Evolutionary conservation across 1,284 basidiomycete genomes (phyloP).

Genomic region (Earliella scabrosa): DNA sequence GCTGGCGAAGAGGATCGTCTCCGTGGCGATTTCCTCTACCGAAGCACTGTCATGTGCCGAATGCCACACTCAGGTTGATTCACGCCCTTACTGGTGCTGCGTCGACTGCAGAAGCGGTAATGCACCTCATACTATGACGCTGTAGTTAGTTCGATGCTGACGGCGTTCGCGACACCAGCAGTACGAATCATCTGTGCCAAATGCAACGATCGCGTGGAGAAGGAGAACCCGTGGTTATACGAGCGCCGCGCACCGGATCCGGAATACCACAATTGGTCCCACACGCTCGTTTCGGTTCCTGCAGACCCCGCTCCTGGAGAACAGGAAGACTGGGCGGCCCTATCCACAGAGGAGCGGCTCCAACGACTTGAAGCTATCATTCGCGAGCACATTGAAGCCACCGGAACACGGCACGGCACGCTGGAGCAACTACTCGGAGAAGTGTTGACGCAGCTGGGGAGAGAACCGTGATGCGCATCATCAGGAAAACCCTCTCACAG

Average conservation of each 20-base stretch:
- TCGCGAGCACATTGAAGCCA: no score
- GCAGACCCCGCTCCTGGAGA: not conserved
- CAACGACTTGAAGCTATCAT: not conserved
- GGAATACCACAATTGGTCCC: conserved; percentile 5
- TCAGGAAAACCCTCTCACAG: no score
- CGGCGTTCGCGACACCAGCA: not conserved
- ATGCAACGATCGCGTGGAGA: conserved; percentile 8
- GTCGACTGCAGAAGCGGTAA: not conserved
- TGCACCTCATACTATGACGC: no score
- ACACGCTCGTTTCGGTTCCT: conserved; percentile 3
- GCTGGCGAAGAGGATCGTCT: not conserved
- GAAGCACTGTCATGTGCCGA: not conserved
- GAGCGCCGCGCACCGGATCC: not conserved
- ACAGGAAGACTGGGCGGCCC: not conserved
- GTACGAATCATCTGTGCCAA: not conserved
- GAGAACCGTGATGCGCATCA: no score
- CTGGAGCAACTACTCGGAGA: no score
- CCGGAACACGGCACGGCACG: no score
- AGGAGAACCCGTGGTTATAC: conserved; percentile 3
- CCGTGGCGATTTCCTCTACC: not conserved
- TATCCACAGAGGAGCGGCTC: not conserved
- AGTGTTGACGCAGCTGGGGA: no score
- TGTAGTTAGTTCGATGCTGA: not conserved
- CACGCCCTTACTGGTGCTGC: conserved; percentile 1
- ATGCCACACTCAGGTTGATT: not conserved